Evolutionary conservation across 495 filamentous ascomycete genomes (phyloP), one percentile per base, ranked within the genome.

Genomic region (Chaetomium fimeti): DNA sequence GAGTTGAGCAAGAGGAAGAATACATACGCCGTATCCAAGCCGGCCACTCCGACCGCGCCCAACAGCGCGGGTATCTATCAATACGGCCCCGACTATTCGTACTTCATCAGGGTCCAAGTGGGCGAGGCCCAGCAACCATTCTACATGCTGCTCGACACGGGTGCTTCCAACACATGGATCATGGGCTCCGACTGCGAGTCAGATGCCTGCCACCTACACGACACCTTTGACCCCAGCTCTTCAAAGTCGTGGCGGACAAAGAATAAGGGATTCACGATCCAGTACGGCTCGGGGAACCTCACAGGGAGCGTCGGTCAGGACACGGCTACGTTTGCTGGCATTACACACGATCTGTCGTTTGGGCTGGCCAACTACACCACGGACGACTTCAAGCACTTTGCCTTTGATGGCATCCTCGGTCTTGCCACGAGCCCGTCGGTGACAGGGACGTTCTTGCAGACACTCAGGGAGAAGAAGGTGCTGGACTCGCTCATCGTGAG

Each of bases 371-470:
- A 81, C 45, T 77, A 82, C 24, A 88, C 88, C 16, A 87, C 87
- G 5, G 73, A 84, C 56, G 84, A 91, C 54, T 93, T 96, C 74
- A 64, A 75, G 32, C 82, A 81, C 65, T 94, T 92, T 68, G 88
- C 91, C 20, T 89, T 94, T 66, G 91, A 96, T 70, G 91, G 91
- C n/a, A 94, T 96, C 55, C 75, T 95, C 7, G 91, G 90, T 8
- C 76, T 95, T n/a, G 87, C 87, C 9, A 86, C 80, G 76, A 67
- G 77, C 75, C 57, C 76, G 64, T 68, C 77, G 69, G 61, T 75
- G 13, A 79, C 80, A 11, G 82, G 86, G 32, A 87, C 83, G 1
- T 85, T 92, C 67, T 82, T 93, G 76, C 82, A 86, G 42, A 69
- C 77, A 28, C 77, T 93, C 25, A 78, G 76, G n/a, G 66, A 82